Conservation (phyloP, 139 green algal genomes). For the Tetradesmus obliquus region DNA sequence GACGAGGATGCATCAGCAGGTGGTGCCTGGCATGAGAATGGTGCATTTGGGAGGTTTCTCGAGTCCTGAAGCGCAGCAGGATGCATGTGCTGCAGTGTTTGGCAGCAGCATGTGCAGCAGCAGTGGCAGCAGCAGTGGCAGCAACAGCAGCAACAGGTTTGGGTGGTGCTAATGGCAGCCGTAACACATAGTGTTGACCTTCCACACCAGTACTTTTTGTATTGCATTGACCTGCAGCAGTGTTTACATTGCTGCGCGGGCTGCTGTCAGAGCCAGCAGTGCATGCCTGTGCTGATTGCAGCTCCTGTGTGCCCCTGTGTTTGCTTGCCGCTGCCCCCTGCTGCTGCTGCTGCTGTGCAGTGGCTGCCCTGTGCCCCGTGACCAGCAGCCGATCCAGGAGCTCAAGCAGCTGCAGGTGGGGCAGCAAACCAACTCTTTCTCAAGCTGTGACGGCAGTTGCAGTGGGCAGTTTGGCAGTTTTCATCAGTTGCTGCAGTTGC, state of each 20-base stretch:
- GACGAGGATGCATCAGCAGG: background rate
- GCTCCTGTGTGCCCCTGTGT: background rate
- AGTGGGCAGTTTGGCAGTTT: background rate
- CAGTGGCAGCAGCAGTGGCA: background rate
- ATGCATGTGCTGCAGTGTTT: background rate
- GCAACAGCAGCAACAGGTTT: background rate
- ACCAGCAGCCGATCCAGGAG: slow-evolving; percentile 54
- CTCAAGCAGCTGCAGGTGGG: slow-evolving; percentile 30
- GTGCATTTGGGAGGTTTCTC: background rate
- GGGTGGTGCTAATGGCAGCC: background rate
- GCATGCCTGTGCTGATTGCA: background rate
- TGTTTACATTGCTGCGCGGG: background rate
- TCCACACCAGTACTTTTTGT: background rate
- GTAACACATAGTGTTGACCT: background rate
- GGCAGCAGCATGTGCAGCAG: background rate
- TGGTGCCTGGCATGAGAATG: background rate
- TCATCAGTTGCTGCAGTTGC: background rate
- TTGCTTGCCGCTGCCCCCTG: background rate
- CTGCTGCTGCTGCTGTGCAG: background rate
- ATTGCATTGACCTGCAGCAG: background rate
- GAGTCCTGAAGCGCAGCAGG: background rate
- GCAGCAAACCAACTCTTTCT: background rate
- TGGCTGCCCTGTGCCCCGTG: slow-evolving; percentile 47
- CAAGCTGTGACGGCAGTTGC: background rate
- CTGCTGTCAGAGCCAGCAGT: background rate